Evolutionary conservation across 352 stramenopile genomes (phyloP), one percentile per base, ranked within the genome.

Genomic region (Globisporangium perplexum): DNA sequence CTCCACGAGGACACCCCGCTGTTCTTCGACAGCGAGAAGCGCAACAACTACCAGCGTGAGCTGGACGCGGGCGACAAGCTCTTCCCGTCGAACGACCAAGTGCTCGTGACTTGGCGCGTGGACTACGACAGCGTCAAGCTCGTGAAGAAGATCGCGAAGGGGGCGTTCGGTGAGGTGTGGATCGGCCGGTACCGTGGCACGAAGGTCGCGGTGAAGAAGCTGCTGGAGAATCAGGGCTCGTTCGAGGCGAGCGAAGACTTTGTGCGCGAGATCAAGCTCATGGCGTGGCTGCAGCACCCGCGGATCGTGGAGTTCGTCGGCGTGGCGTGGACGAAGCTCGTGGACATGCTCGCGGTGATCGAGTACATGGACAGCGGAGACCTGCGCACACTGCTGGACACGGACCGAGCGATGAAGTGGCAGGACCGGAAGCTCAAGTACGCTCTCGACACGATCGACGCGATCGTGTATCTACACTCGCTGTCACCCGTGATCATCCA

Each of bases 161-260:
- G 79, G 0, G 79, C 76, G 20, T 90, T 76, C 50, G 79, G 79
- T 8, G 79, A 90, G 50, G 79, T 90, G 10, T 90, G 79, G 79
- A 53, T 88, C n/a, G 79, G 70, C 3, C 68, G 71, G 47, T 90
- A 90, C 54, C 71, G 72, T 20, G 75, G 77, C 55, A 43, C 50
- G 5, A 77, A 70, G 41, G 74, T 86, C 23, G 77, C 77, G 18
- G 74, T 86, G 7, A 88, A 88, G 65, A 65, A 71, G 22, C 50
- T 86, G 53, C 59, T 85, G 38, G 68, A 80, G 6, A 63, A 71
- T 1, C 53, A 77, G 41, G 59, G 68, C 7, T 78, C 71, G 23
- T 55, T 80, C 33, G 74, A 79, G 14, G 58, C 65, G 4, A 88
- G 71, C 36, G 72, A 88, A 61, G 63, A 76, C 17, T 88, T 88